Conservation (phyloP, 2,329 filamentous ascomycete species). For the Daldinia eschscholtzii region DNA sequence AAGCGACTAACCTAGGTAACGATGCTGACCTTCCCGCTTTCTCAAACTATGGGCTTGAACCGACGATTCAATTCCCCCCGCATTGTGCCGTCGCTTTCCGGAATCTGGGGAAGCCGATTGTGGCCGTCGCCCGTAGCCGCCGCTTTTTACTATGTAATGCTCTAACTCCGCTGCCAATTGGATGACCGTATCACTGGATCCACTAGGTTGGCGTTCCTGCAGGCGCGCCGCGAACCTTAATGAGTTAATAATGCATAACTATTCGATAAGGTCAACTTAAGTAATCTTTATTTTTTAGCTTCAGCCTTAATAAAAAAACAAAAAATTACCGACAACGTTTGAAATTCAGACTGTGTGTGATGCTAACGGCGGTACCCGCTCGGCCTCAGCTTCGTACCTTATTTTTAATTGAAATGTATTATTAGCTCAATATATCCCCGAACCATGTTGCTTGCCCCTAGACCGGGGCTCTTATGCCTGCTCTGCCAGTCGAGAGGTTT, state of each 20-base stretch:
- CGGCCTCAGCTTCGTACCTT: conserved; percentile 8
- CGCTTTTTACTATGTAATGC: background rate
- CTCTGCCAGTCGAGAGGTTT: conserved; percentile 67
- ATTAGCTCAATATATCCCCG: conserved; percentile 11
- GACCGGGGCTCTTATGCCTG: conserved; percentile 59
- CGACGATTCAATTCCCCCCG: conserved; percentile 44
- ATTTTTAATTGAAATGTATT: conserved; percentile 24
- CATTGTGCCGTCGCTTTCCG: conserved; percentile 50
- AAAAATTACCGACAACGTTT: conserved; percentile 14
- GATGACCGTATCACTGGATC: conserved; percentile 26
- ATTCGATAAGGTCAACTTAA: conserved; percentile 15
- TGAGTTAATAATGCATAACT: conserved; percentile 22
- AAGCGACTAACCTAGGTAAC: conserved; percentile 13
- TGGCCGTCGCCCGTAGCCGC: conserved; percentile 34
- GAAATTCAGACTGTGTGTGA: background rate
- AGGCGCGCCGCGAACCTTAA: conserved; percentile 28
- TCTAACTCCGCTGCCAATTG: conserved; percentile 25
- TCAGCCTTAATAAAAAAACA: conserved; percentile 18
- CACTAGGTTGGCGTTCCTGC: conserved; percentile 40
- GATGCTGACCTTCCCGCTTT: conserved; percentile 30
- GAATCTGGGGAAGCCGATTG: conserved; percentile 48
- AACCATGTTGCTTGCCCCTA: conserved; percentile 47
- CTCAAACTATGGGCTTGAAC: conserved; percentile 10
- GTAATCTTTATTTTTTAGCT: conserved; percentile 23
- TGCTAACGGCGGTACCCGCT: conserved; percentile 12